Conservation (phyloP, 805 yeast genomes). For the Cyberlindnera suaveolens region DNA sequence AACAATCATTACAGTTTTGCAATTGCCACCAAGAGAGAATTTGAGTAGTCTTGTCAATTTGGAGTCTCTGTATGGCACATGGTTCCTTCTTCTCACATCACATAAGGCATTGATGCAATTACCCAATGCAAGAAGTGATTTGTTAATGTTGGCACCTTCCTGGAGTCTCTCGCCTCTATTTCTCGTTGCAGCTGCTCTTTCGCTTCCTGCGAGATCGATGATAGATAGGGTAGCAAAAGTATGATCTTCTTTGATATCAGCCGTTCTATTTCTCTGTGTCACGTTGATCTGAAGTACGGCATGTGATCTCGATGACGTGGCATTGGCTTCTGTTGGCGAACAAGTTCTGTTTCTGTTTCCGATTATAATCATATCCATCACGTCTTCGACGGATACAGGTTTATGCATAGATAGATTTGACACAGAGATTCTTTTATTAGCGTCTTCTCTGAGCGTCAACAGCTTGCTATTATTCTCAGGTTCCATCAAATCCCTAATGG, state of each 20-base stretch:
- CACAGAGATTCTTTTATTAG: slow-evolving; percentile 58
- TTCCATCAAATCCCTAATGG: slow-evolving; percentile 69
- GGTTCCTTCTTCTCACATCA: slow-evolving; percentile 58
- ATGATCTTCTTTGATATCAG: slow-evolving; percentile 60
- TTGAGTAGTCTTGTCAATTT: slow-evolving; percentile 82
- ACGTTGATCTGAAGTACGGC: slow-evolving; percentile 85
- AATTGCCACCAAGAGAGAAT: slow-evolving; percentile 88
- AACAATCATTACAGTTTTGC: slow-evolving; percentile 94
- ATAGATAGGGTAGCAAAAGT: slow-evolving; percentile 77
- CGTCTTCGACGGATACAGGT: slow-evolving; percentile 61
- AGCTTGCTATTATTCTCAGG: slow-evolving; percentile 44
- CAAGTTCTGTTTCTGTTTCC: slow-evolving; percentile 78
- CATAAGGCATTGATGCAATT: slow-evolving; percentile 92
- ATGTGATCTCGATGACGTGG: slow-evolving; percentile 87
- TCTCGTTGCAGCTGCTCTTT: slow-evolving; percentile 84
- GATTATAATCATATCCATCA: slow-evolving; percentile 64
- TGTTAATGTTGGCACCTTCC: slow-evolving; percentile 93
- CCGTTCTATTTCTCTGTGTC: slow-evolving; percentile 49
- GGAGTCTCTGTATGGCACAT: slow-evolving; percentile 88
- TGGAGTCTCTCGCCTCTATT: slow-evolving; percentile 75
- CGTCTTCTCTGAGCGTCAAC: slow-evolving; percentile 66
- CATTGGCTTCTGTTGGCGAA: slow-evolving; percentile 87
- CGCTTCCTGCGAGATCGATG: slow-evolving; percentile 93
- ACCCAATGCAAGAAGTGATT: slow-evolving; percentile 82
- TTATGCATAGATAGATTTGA: slow-evolving; percentile 60